These are phyloP conservation scores for Spirogloea muscicola DNA, from an alignment of 139 green algal species.

Conservation along the genomic window DNA sequence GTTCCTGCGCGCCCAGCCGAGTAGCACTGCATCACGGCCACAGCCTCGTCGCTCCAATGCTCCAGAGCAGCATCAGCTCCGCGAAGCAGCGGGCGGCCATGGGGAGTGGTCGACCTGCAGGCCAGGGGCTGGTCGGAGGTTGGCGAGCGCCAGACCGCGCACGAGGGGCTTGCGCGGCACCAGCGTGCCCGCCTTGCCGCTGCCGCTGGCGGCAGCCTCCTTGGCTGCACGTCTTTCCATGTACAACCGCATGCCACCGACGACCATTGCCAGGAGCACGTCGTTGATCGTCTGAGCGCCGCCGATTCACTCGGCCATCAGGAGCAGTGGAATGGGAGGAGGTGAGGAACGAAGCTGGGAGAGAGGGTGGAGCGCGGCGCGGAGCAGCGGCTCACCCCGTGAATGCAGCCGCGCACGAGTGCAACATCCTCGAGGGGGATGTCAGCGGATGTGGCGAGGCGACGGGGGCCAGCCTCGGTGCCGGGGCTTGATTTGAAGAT, in stretches of 20 bases:
- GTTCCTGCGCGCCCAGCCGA: not conserved
- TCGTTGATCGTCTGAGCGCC: constrained; percentile 23
- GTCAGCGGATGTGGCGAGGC: not conserved
- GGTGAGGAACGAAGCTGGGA: no score
- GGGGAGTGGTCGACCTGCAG: not conserved
- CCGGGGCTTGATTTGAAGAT: not conserved
- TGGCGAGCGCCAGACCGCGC: constrained; percentile 9
- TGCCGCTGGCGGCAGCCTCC: not conserved
- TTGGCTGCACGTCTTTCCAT: not conserved
- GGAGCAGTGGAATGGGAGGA: no score
- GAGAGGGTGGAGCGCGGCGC: no score
- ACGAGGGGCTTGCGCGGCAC: not conserved
- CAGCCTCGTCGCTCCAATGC: no score
- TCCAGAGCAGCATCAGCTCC: no score
- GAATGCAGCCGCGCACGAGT: no score
- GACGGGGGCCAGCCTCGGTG: not conserved
- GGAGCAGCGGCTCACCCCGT: no score
- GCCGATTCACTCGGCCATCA: no score
- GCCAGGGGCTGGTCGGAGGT: not conserved
- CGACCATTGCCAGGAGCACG: constrained; percentile 8
- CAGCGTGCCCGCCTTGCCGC: not conserved
- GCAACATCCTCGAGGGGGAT: not conserved
- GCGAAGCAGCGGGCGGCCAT: no score
- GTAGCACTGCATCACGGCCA: no score
- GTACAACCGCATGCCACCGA: constrained; percentile 7